Evolutionary conservation across 2,329 filamentous ascomycete genomes (phyloP), one percentile per base, ranked within the genome.

Genomic region (Pseudogymnoascus sp.): DNA sequence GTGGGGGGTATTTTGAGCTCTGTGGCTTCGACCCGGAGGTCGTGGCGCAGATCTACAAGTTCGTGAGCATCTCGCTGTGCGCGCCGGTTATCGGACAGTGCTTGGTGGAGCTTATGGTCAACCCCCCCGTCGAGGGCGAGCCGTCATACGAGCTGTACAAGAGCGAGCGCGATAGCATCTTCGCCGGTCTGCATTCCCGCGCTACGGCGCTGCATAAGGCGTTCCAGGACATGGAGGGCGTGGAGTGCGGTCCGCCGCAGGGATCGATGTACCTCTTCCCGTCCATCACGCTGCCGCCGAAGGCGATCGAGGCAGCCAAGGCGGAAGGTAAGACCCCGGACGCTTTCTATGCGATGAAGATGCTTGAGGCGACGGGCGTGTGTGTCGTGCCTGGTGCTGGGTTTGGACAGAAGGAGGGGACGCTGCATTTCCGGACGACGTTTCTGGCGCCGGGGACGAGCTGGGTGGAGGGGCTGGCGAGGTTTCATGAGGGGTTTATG

Each of bases 261-360:
- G 95, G 95, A 65, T 88, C 90, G 74, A 99, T 99, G 95, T 99
- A 99, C 80, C 89, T 99, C 72, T 99, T 97, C 85, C 95, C 95
- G 24, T 95, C 91, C 70, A 96, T 99, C 78, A 86, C 81, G 35
- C 81, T 99, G 24, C 85, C 95, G 1, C 70, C 78, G 24, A 91
- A 90, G 78, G 95, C 92, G 42, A 77, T 87, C 66, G 87, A 88
- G 68, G 90, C 90, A 14, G 95, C 95, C 37, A 76, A 81, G 72
- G 78, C 87, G 66, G 90, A 92, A 74, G 86, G 86, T 70, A 89
- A 89, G 72, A 80, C 82, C 11, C 79, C 93, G 1, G 95, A 99
- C 72, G 93, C 97, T 76, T 96, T 96, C 79, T 99, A 99, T 82
- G 92, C 89, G 78, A 84, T 96, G 80, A 84, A 86, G 66, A 81